Base-by-base conservation (phyloP, 2,329 filamentous ascomycete species). In the Diaporthe helianthi region DNA sequence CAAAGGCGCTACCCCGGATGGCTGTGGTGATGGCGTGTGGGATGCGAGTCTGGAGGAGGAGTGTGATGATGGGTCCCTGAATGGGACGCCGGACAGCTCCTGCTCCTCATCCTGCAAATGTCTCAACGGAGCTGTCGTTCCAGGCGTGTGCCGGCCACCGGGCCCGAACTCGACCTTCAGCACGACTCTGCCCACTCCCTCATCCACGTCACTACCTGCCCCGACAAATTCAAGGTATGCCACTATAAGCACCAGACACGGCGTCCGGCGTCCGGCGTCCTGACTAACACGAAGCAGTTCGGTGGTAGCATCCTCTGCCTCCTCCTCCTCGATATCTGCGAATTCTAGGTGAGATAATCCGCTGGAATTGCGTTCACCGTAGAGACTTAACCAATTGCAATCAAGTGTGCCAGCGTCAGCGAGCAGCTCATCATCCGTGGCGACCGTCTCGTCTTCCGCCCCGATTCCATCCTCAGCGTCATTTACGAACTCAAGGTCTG, bases 41-140 rank as follows among this genome's bases (percentile, higher is more conserved):
- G 76, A 82, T 31, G 31, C 73, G 1, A 63, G 68, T 38, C 72
- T 78, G 52, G 78, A 78, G 15, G 81, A 83, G 72, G 80, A 83
- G 60, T 83, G 81, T 51, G 81, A 83, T 65, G 76, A 79, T 61
- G 80, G 80, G 1, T 49, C 68, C 1, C 44, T 65, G 19, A 82
- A 82, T 61, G 77, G 75, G 0, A 71, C 70, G 0, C 72, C 76
- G 10, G 79, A 75, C 6, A 78, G 78, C 68, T 74, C 75, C 29
- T 83, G 81, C 72, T 80, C 80, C 41, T 72, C 72, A 9, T 79
- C 80, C 19, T 83, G 81, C 73, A 79, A 79, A 72, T 81, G 80
- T 52, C 54, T 78, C 33, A 75, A 72, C 60, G 79, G 78, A 10
- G 71, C 71, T 54, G 71, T 76, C 26, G 70, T 68, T 4, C 76